Base-by-base conservation (phyloP, 108 stramenopile genomes). In the Stephanodiscus triporus region DNA sequence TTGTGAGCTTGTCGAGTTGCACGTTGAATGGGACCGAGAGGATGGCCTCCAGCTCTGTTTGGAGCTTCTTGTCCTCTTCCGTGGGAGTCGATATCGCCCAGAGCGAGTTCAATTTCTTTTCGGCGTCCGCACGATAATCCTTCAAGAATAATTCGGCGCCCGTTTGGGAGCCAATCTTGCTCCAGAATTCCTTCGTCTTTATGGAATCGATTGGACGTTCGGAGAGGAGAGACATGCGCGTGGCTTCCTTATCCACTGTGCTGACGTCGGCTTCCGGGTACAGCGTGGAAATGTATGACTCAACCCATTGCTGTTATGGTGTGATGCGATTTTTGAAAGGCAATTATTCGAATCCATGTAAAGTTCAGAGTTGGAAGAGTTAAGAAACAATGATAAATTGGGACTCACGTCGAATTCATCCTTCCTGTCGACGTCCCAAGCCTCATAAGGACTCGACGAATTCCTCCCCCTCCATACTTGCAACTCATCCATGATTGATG, bases 381-480 rank as follows among this genome's bases (percentile, higher is more conserved):
- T n/a, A n/a, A n/a, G n/a, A 24, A 63, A 37, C 2, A 34, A 22
- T 20, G n/a, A n/a, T 22, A 34, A 30, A 29, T 45, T n/a, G 19
- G 30, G 40, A 85, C 91, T 85, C 75, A 91, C 91, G 72, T 78
- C 80, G 70, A 89, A 89, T 20, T 76, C 73, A 26, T 85, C 34
- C 82, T 88, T 84, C 40, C 82, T 80, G 36, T 81, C 76, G 7
- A 27, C 62, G 51, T 84, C 70, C 93, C 93, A 94, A 9, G 71
- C 60, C 11, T 89, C 85, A 64, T 88, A 94, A 0, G 88, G 78
- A 53, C 56, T 72, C 37, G 85, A 66, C 0, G 61, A 65, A 72
- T 91, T 84, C 66, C 81, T 74, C 22, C 58, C 66, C 40, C 91
- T 83, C 93, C 93, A 94, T 0, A 73, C 85, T 80, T 91, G 90